Evolutionary conservation across 192 early-diverging fungal species (phyloP).

Genomic region (Backusella luteola): DNA sequence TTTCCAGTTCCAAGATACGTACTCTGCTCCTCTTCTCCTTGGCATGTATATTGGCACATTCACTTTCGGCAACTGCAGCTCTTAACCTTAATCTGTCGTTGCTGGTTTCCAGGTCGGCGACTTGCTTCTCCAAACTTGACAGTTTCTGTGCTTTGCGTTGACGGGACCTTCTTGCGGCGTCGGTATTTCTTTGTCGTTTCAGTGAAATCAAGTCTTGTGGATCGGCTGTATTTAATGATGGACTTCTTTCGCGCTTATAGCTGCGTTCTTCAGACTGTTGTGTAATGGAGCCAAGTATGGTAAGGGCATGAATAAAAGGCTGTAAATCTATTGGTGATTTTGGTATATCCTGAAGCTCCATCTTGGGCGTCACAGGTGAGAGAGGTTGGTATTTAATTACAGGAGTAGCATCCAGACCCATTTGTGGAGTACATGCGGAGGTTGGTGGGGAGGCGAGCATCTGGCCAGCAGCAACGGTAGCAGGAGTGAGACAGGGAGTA

Average conservation of each 20-base stretch:
- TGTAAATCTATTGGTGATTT: constrained; percentile 8
- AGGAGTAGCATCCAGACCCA: constrained; percentile 5
- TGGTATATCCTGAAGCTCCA: constrained; percentile 4
- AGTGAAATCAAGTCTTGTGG: background rate
- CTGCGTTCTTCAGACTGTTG: background rate
- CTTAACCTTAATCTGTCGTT: constrained; percentile 58
- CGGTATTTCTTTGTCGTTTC: constrained; percentile 61
- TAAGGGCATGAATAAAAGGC: constrained; percentile 13
- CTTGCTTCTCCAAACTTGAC: constrained; percentile 71
- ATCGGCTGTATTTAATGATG: constrained; percentile 4
- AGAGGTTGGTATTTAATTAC: constrained; percentile 8
- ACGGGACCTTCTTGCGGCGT: constrained; percentile 88
- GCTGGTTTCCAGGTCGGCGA: constrained; percentile 68
- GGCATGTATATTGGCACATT: constrained; percentile 34
- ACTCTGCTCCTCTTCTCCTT: constrained; percentile 38
- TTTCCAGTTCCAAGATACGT: constrained; percentile 42
- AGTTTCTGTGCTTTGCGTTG: constrained; percentile 76
- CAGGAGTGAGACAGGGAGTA: background rate
- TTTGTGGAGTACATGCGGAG: constrained; percentile 1
- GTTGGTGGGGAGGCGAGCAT: constrained; percentile 9
- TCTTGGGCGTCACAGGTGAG: constrained; percentile 12
- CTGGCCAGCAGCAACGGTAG: background rate
- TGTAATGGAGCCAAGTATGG: background rate
- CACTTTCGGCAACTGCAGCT: constrained; percentile 49
- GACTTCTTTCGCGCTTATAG: constrained; percentile 9